These are phyloP conservation scores for Lophiotrema nucula DNA, from an alignment of 495 filamentous ascomycete species.

Conservation along the genomic window DNA sequence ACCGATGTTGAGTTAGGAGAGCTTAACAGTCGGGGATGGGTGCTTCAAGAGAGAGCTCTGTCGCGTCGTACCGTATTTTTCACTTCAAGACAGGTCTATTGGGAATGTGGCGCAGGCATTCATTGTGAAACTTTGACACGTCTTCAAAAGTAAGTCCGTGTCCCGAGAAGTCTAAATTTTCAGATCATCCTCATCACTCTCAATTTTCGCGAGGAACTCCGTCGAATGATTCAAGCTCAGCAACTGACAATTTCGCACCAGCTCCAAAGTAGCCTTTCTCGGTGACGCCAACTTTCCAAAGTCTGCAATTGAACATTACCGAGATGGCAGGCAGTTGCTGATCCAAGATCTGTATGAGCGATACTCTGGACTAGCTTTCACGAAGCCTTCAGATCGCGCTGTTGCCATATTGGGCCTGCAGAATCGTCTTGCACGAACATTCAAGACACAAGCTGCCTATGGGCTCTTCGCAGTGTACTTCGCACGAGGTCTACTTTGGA, in stretches of 20 bases:
- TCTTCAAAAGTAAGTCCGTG: constrained; percentile 37
- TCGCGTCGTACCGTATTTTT: constrained; percentile 46
- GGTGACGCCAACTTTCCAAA: constrained; percentile 43
- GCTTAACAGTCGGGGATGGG: constrained; percentile 44
- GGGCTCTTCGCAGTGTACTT: constrained; percentile 14
- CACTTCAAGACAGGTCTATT: constrained; percentile 42
- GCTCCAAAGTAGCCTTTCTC: constrained; percentile 36
- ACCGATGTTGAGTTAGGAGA: constrained; percentile 36
- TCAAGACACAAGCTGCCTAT: constrained; percentile 26
- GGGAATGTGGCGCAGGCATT: constrained; percentile 44
- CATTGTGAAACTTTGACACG: constrained; percentile 39
- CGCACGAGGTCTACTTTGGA: constrained; percentile 16
- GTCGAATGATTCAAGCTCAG: too few relatives aligned
- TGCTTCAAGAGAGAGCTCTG: constrained; percentile 44
- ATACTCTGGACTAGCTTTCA: constrained; percentile 40
- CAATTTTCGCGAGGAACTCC: too few relatives aligned
- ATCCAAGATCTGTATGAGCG: constrained; percentile 36
- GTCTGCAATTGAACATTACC: not conserved
- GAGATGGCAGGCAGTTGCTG: constrained; percentile 27
- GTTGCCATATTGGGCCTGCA: constrained; percentile 39
- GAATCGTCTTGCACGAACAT: constrained; percentile 27
- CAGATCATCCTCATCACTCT: not conserved
- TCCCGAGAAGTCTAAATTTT: not conserved
- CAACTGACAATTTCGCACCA: constrained; percentile 7
- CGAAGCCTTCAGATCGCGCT: constrained; percentile 29